A percentile compares a stretch with the other conserved stretches of the same genome.
Evolutionary conservation across 2,329 filamentous ascomycete genomes (phyloP).

Genomic region (Xylaria sp.): DNA sequence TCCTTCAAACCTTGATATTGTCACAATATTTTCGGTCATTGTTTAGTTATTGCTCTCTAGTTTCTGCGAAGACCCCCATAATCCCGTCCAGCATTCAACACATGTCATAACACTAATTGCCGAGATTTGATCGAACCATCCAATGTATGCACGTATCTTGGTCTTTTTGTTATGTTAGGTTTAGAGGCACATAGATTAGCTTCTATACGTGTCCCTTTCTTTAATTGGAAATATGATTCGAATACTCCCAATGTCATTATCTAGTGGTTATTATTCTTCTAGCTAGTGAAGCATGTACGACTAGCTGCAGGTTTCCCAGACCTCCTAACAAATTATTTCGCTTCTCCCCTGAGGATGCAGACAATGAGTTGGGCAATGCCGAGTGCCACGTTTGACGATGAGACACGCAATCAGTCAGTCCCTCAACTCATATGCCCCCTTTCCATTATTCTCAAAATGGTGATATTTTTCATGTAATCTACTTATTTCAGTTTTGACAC

Average conservation of each 20-base stretch:
- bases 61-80: neutral
- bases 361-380: neutral
- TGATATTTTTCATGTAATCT: neutral
- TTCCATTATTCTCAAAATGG: neutral
- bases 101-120: neutral
- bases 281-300: neutral
- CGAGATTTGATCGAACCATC: neutral
- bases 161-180: neutral
- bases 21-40: no score
- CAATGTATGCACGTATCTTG: neutral
- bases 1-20: neutral
- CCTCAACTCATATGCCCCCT: neutral
- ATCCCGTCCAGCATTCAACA: neutral
- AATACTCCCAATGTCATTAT: neutral
- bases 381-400: neutral
- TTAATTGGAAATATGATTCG: neutral
- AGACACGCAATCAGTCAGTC: neutral
- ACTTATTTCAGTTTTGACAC: neutral
- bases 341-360: neutral
- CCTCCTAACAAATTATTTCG: neutral
- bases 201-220: neutral
- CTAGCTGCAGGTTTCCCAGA: neutral
- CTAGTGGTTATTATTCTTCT: neutral
- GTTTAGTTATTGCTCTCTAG: neutral
- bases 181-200: neutral